These are phyloP conservation scores for Colletotrichum caudatum DNA, from an alignment of 2,329 filamentous ascomycete genomes.

Conservation along the genomic window DNA sequence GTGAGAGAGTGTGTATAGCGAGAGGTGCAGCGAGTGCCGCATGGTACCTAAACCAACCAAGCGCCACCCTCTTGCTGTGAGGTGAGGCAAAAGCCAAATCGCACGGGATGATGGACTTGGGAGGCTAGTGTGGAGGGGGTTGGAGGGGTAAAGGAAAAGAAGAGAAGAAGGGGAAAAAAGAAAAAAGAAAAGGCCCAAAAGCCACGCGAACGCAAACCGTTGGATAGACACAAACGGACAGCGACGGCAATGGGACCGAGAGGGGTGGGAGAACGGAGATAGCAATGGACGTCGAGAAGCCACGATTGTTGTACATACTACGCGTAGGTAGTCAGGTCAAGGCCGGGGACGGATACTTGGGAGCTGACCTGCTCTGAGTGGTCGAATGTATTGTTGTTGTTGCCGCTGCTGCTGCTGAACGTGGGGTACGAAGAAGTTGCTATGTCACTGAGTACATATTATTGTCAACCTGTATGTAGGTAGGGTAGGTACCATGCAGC, in stretches of 20 bases:
- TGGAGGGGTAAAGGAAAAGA: slow-evolving; percentile 3
- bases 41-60: slow-evolving; percentile 42
- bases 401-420: background rate
- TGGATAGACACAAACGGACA: slow-evolving; percentile 29
- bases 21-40: slow-evolving; percentile 2
- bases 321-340: slow-evolving; percentile 12
- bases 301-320: slow-evolving; percentile 5
- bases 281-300: background rate
- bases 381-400: background rate
- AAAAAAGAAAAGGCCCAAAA: slow-evolving; percentile 22
- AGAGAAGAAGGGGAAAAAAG: background rate
- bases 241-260: slow-evolving; percentile 24
- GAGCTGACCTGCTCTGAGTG: background rate
- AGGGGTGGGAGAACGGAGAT: slow-evolving; percentile 1
- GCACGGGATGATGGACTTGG: slow-evolving; percentile 22
- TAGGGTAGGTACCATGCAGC: background rate
- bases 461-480: background rate
- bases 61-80: slow-evolving; percentile 26
- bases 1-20: slow-evolving; percentile 2
- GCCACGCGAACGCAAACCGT: slow-evolving; percentile 32
- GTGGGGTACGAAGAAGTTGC: slow-evolving; percentile 7
- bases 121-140: slow-evolving; percentile 38
- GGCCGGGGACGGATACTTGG: background rate
- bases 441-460: background rate
- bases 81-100: slow-evolving; percentile 32